These are phyloP conservation scores for Aspergillus saccharolyticus DNA, from an alignment of 495 filamentous ascomycete species.

Conservation along the genomic window DNA sequence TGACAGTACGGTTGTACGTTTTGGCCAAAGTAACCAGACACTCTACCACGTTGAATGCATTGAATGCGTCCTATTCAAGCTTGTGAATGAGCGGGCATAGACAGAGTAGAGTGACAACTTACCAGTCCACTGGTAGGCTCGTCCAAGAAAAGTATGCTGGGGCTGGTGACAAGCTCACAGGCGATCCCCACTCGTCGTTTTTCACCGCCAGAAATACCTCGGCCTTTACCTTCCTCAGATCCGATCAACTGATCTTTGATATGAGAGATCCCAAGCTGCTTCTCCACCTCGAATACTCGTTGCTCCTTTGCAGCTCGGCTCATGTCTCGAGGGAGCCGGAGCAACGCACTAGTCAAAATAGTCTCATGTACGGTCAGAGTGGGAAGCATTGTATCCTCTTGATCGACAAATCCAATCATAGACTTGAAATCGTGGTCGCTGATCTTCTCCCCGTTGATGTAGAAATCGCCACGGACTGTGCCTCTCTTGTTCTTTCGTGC, in stretches of 20 bases:
- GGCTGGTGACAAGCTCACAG: conserved; percentile 95
- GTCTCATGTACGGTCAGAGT: conserved; percentile 98
- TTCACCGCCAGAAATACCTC: conserved; percentile 94
- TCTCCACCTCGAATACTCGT: conserved; percentile 85
- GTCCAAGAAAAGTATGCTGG: conserved; percentile 94
- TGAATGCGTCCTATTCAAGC: conserved; percentile 66
- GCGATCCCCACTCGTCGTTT: conserved; percentile 95
- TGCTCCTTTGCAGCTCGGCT: conserved; percentile 77
- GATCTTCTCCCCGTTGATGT: conserved; percentile 89
- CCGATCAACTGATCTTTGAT: conserved; percentile 94
- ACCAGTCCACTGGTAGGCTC: conserved; percentile 89
- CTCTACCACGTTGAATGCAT: conserved; percentile 95
- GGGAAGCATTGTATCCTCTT: conserved; percentile 96
- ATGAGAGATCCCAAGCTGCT: conserved; percentile 85
- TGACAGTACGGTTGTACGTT: conserved; percentile 90
- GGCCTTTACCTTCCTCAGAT: conserved; percentile 92
- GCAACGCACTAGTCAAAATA: conserved; percentile 86
- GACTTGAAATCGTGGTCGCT: conserved; percentile 79
- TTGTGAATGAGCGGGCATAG: conserved; percentile 7
- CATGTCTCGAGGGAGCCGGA: conserved; percentile 90
- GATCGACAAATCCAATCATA: conserved; percentile 94
- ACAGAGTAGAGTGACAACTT: conserved; percentile 17
- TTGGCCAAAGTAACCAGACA: conserved; percentile 92
- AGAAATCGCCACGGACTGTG: conserved; percentile 72
- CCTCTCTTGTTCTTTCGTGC: conserved; percentile 97